phyloP scores from a whole-genome alignment of 2,329 filamentous ascomycete species.

The Byssoonygena ceratinophila region DNA sequence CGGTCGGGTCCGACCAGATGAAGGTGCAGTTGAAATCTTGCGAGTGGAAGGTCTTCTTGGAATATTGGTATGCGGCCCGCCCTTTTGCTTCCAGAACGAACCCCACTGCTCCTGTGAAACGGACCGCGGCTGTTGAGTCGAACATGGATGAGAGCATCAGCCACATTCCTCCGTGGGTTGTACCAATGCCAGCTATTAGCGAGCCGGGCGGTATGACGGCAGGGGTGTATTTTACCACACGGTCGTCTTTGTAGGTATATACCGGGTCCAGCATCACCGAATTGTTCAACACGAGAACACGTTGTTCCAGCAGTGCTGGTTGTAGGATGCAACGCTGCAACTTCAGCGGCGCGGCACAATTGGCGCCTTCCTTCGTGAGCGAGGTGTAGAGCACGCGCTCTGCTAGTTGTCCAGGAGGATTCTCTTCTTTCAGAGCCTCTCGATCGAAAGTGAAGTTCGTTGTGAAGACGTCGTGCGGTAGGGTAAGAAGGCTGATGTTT shows the following conservation, averaged over 20 bases:
- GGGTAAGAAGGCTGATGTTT: background rate
- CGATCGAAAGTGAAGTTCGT: background rate
- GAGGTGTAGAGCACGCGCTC: background rate
- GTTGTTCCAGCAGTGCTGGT: background rate
- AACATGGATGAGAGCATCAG: slow-evolving; percentile 2
- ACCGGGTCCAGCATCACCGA: background rate
- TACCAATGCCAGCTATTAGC: background rate
- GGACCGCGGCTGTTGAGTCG: background rate
- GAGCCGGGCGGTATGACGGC: background rate
- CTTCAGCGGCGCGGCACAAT: background rate
- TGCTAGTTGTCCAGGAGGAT: background rate
- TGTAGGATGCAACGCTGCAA: background rate
- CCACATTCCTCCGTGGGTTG: background rate
- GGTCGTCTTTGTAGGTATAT: background rate
- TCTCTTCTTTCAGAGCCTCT: background rate
- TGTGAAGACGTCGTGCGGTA: background rate
- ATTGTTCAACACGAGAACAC: background rate
- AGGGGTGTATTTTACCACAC: background rate
- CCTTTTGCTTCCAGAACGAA: background rate
- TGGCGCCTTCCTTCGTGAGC: background rate
- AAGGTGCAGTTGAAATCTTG: background rate
- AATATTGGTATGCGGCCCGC: background rate
- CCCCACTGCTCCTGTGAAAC: background rate
- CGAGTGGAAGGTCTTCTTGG: background rate
- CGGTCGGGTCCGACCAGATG: background rate